Evolutionary conservation across 1,284 basidiomycete species (phyloP).

Genomic region (Jaminaea rosea): DNA sequence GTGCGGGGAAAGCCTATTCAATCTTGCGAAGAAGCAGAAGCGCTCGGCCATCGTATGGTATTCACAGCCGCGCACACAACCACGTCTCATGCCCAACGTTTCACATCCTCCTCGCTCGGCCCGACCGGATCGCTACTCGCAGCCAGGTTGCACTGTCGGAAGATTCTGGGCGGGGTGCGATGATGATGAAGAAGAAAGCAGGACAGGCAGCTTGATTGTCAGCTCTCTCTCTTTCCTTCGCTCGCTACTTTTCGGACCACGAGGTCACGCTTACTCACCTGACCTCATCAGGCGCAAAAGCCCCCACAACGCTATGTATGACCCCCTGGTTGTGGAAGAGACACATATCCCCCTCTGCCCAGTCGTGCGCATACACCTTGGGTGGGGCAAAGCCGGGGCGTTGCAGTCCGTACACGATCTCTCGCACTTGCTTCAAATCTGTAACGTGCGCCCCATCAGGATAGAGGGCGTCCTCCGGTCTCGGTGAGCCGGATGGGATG

Average conservation of each 20-base stretch:
- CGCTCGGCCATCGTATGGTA: too few relatives aligned
- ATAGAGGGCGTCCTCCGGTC: conserved; percentile 56
- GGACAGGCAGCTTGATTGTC: too few relatives aligned
- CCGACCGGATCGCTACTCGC: conserved; percentile 63
- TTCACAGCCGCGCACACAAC: too few relatives aligned
- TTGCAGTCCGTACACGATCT: conserved; percentile 67
- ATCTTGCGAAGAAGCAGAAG: too few relatives aligned
- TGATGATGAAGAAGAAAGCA: too few relatives aligned
- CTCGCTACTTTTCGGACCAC: too few relatives aligned
- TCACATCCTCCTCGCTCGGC: conserved; percentile 50
- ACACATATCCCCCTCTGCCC: conserved; percentile 56
- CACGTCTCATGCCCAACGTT: not conserved
- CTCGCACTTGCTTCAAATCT: conserved; percentile 63
- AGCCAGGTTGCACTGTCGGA: conserved; percentile 61
- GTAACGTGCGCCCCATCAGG: conserved; percentile 65
- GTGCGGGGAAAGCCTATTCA: too few relatives aligned
- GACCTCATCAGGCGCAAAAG: conserved; percentile 53
- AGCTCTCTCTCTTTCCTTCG: not conserved
- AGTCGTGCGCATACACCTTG: conserved; percentile 52
- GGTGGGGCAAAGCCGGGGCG: conserved; percentile 66
- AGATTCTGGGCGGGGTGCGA: too few relatives aligned
- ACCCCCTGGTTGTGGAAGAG: conserved; percentile 59
- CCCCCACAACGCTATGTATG: conserved; percentile 66
- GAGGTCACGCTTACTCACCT: too few relatives aligned
- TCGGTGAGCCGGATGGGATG: conserved; percentile 53